Evolutionary conservation across 2,329 filamentous ascomycete species (phyloP).

Genomic region (Pseudocercospora ulei): DNA sequence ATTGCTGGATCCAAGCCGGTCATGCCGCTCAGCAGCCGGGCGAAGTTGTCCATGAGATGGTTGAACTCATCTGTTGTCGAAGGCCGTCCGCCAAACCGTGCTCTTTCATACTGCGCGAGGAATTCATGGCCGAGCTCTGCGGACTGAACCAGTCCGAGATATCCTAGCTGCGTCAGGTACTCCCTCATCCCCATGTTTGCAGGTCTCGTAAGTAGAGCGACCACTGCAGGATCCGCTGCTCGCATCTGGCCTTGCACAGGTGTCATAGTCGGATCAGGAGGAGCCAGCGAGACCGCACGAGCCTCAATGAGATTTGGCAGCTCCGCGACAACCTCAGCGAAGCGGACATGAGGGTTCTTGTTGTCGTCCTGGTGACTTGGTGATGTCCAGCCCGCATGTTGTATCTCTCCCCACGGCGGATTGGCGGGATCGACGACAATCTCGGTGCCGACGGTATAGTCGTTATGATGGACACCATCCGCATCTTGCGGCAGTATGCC

Average conservation of each 20-base stretch:
- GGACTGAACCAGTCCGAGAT: slow-evolving; percentile 54
- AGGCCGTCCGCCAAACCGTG: slow-evolving; percentile 65
- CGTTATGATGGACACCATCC: slow-evolving; percentile 17
- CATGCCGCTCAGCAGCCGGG: slow-evolving; percentile 70
- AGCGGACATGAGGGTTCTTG: slow-evolving; percentile 73
- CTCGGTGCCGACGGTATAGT: slow-evolving; percentile 28
- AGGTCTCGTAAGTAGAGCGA: slow-evolving; percentile 61
- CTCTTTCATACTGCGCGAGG: slow-evolving; percentile 66
- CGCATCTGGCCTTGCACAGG: slow-evolving; percentile 32
- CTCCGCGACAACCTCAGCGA: slow-evolving; percentile 68
- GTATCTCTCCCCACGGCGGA: slow-evolving; percentile 70
- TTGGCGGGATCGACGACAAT: slow-evolving; percentile 38
- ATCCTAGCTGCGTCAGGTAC: slow-evolving; percentile 63
- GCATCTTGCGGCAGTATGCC: slow-evolving; percentile 25
- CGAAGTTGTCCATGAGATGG: slow-evolving; percentile 72
- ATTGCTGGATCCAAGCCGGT: slow-evolving; percentile 48
- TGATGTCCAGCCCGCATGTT: slow-evolving; percentile 81
- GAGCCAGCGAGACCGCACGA: slow-evolving; percentile 78
- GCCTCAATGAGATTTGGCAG: slow-evolving; percentile 85
- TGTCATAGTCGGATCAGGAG: slow-evolving; percentile 44
- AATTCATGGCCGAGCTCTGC: slow-evolving; percentile 50
- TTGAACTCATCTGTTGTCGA: slow-evolving; percentile 64
- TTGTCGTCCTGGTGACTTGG: slow-evolving; percentile 50
- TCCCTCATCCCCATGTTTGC: slow-evolving; percentile 64
- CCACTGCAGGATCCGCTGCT: slow-evolving; percentile 40